These are phyloP conservation scores for Penicillium polonicum DNA, from an alignment of 2,329 filamentous ascomycete genomes.

Conservation along the genomic window DNA sequence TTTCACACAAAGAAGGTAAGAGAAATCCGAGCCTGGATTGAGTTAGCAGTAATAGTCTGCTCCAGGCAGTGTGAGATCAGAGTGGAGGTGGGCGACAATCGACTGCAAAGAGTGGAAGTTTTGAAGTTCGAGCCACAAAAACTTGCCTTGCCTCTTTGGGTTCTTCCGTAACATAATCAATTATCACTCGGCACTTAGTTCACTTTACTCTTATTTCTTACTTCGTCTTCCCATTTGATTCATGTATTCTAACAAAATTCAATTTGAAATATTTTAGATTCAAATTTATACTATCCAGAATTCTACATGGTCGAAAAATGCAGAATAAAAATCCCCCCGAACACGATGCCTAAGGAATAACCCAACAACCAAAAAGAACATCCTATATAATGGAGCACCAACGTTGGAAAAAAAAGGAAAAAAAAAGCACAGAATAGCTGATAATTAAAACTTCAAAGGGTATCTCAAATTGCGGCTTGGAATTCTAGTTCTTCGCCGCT, in stretches of 20 bases:
- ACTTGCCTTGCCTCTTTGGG: constrained; percentile 28
- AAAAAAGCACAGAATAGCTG: constrained; percentile 7
- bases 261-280: neutral
- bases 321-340: neutral
- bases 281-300: neutral
- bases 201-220: neutral
- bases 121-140: constrained; percentile 29
- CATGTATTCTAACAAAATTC: neutral
- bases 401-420: neutral
- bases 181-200: constrained; percentile 8
- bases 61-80: constrained; percentile 38
- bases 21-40: constrained; percentile 3
- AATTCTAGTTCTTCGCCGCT: constrained; percentile 39
- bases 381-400: constrained; percentile 10
- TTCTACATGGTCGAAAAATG: neutral
- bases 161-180: constrained; percentile 20
- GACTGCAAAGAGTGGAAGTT: constrained; percentile 31
- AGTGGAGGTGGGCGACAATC: constrained; percentile 21
- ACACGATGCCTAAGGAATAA: constrained; percentile 1
- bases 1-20: constrained; percentile 11
- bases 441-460: constrained; percentile 20
- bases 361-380: constrained; percentile 6
- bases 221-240: neutral
- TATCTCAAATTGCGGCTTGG: constrained; percentile 35
- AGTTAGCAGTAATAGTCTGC: constrained; percentile 29